phyloP scores from a whole-genome alignment of 192 early-diverging fungal genomes.

The Linnemannia elongata region DNA sequence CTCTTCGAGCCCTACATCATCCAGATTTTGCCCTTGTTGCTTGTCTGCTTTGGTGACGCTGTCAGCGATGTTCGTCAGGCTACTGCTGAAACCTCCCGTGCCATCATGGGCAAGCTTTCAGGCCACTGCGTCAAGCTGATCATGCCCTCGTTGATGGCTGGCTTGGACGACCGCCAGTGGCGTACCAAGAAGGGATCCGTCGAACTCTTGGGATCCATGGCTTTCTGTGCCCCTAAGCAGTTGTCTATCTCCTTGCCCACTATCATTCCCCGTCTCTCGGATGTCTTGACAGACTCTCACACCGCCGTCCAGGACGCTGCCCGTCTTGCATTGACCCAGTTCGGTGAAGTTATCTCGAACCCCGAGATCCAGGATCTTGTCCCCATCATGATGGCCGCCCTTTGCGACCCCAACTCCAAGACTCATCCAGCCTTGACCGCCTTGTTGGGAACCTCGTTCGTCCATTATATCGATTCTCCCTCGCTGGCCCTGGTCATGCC shows the following conservation, averaged over 20 bases:
- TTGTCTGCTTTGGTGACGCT: conserved; percentile 90
- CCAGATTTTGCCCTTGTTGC: conserved; percentile 90
- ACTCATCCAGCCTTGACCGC: conserved; percentile 86
- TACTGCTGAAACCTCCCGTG: conserved; percentile 87
- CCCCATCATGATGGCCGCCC: conserved; percentile 85
- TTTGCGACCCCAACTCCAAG: conserved; percentile 90
- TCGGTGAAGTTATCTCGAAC: conserved; percentile 97
- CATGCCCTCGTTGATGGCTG: conserved; percentile 88
- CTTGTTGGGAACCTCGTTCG: conserved; percentile 94
- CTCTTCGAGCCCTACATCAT: conserved; percentile 98
- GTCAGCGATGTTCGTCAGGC: conserved; percentile 88
- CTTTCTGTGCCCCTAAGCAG: conserved; percentile 96
- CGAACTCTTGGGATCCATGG: conserved; percentile 95
- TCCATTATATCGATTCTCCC: conserved; percentile 99
- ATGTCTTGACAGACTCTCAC: conserved; percentile 95
- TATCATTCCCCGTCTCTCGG: conserved; percentile 92
- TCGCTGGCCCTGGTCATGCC: conserved; percentile 96
- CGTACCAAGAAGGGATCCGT: conserved; percentile 97
- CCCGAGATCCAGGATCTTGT: conserved; percentile 97
- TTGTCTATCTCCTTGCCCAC: conserved; percentile 90
- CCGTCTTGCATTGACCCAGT: conserved; percentile 83
- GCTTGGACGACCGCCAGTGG: conserved; percentile 93
- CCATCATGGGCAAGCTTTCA: conserved; percentile 95
- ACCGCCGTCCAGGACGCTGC: conserved; percentile 91
- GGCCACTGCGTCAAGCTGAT: conserved; percentile 98